phyloP scores from a whole-genome alignment of 2,329 filamentous ascomycete species.

The Pseudogymnoascus sp. region DNA sequence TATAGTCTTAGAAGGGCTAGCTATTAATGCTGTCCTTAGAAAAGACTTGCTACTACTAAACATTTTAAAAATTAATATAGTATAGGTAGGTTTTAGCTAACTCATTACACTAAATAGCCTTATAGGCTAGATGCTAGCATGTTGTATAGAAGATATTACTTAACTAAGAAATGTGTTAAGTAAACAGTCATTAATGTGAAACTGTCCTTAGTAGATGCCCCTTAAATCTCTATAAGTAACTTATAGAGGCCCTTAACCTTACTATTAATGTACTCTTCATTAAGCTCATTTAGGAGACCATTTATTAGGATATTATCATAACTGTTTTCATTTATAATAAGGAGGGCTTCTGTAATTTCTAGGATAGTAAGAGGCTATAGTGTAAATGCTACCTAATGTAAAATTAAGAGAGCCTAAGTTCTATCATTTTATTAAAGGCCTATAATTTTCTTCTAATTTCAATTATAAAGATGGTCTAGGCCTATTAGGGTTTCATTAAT shows the following conservation, averaged over 20 bases:
- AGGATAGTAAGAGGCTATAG: slow-evolving; percentile 16
- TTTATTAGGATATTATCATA: slow-evolving; percentile 16
- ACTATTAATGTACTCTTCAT: slow-evolving; percentile 25
- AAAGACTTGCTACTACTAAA: background rate
- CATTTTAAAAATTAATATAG: background rate
- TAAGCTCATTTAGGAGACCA: slow-evolving; percentile 22
- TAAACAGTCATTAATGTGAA: slow-evolving; percentile 15
- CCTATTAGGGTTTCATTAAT: background rate
- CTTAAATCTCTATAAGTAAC: slow-evolving; percentile 24
- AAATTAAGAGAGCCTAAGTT: slow-evolving; percentile 13
- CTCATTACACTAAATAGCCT: background rate
- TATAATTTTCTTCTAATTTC: slow-evolving; percentile 11
- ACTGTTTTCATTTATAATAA: slow-evolving; percentile 13
- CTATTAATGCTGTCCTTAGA: background rate
- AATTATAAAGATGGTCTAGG: background rate
- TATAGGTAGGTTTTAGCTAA: background rate
- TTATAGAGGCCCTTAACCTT: slow-evolving; percentile 26
- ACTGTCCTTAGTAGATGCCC: background rate
- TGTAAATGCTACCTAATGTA: slow-evolving; percentile 18
- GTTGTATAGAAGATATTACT: slow-evolving; percentile 15
- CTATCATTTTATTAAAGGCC: slow-evolving; percentile 11
- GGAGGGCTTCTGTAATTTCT: slow-evolving; percentile 17
- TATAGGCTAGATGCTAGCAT: background rate
- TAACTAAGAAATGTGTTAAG: slow-evolving; percentile 19
- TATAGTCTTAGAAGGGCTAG: background rate